phyloP scores from a whole-genome alignment of 257 asterid species.

The Nicotiana benthamiana region DNA sequence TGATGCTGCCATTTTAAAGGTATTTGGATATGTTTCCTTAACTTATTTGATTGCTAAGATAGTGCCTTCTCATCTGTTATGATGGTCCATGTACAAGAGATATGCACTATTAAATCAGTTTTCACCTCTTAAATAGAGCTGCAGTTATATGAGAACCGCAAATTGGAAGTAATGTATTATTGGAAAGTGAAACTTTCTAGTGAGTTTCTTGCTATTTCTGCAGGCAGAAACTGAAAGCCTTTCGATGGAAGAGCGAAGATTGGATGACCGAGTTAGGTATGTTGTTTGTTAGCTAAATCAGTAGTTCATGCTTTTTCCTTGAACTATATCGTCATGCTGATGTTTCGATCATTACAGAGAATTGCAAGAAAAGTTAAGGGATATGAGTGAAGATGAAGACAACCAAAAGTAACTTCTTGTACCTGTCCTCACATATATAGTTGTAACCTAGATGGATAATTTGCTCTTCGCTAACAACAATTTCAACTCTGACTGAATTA shows the following conservation, averaged over 20 bases:
- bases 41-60: neutral
- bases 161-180: neutral
- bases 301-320: conserved; percentile 13
- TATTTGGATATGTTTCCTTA: conserved; percentile 11
- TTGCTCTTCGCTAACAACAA: conserved; percentile 8
- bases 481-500: conserved; percentile 23
- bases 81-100: neutral
- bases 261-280: conserved; percentile 73
- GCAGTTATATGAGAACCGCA: neutral
- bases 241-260: conserved; percentile 57
- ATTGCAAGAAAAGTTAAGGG: conserved; percentile 72
- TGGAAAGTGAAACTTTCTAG: neutral
- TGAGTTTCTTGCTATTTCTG: conserved; percentile 15
- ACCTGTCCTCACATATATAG: neutral
- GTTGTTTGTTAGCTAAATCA: conserved; percentile 13
- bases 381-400: conserved; percentile 68
- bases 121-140: neutral
- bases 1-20: conserved; percentile 78
- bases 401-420: conserved; percentile 47
- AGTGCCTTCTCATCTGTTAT: neutral
- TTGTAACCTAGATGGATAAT: conserved; percentile 9
- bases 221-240: conserved; percentile 86
- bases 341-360: conserved; percentile 45
- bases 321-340: conserved; percentile 18
- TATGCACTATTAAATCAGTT: neutral